These are phyloP conservation scores for Aspergillus brasiliensis DNA, from an alignment of 2,329 filamentous ascomycete species.

Conservation along the genomic window DNA sequence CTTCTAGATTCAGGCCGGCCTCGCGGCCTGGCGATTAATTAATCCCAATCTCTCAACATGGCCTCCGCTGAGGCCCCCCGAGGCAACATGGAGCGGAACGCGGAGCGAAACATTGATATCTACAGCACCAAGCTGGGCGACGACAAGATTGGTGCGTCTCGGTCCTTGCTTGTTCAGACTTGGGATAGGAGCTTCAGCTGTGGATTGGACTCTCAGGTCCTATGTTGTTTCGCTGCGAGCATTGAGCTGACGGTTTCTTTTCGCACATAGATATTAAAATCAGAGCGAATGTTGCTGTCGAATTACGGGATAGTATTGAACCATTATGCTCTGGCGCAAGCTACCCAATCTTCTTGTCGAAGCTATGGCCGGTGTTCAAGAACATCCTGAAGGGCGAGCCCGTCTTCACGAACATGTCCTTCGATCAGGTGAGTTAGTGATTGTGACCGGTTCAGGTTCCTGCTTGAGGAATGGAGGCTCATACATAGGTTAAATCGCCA, in stretches of 20 bases:
- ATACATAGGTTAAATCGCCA: conserved; percentile 33
- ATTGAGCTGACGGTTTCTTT: neutral
- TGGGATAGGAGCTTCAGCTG: neutral
- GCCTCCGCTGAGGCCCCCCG: conserved; percentile 24
- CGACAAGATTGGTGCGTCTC: conserved; percentile 49
- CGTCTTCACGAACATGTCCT: conserved; percentile 86
- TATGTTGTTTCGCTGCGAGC: neutral
- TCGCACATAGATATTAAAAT: conserved; percentile 71
- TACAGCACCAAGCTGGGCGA: conserved; percentile 54
- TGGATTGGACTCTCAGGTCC: neutral
- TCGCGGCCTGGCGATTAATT: conserved; percentile 40
- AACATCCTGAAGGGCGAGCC: conserved; percentile 81
- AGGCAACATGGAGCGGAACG: conserved; percentile 44
- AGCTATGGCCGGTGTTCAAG: conserved; percentile 87
- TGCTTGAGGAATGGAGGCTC: neutral
- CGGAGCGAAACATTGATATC: conserved; percentile 53
- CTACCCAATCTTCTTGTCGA: conserved; percentile 80
- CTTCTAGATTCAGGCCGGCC: conserved; percentile 38
- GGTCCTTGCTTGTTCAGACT: neutral
- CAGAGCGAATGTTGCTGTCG: conserved; percentile 79
- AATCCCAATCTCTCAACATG: conserved; percentile 20
- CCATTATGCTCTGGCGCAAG: conserved; percentile 73
- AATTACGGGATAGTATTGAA: conserved; percentile 89
- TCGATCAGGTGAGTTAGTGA: conserved; percentile 72
- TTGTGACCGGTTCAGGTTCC: neutral